Conservation (phyloP, 2,329 filamentous ascomycete genomes). For the Dothideomycetes sp. region DNA sequence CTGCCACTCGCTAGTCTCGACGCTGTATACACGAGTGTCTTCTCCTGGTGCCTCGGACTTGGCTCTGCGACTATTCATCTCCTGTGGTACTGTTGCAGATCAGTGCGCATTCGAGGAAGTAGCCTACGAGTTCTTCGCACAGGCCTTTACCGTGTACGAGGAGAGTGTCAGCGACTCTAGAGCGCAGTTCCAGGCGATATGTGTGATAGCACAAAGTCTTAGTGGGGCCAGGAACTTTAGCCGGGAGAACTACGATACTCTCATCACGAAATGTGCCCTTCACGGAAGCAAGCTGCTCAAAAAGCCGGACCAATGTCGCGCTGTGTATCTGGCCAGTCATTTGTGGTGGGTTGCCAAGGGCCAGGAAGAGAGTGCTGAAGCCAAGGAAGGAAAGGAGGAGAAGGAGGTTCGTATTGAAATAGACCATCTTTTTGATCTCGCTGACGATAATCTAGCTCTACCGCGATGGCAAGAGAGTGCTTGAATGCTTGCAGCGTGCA, state of each 20-base stretch:
- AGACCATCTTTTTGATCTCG: slow-evolving; percentile 1
- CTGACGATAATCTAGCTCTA: slow-evolving; percentile 55
- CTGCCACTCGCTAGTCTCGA: slow-evolving; percentile 78
- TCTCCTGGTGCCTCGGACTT: slow-evolving; percentile 68
- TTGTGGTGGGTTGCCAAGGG: slow-evolving; percentile 90
- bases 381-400: slow-evolving; percentile 17
- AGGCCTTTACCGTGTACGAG: slow-evolving; percentile 96
- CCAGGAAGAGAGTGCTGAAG: slow-evolving; percentile 53
- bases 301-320: slow-evolving; percentile 95
- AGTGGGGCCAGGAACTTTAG: slow-evolving; percentile 85
- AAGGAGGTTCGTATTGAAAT: slow-evolving; percentile 5
- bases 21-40: slow-evolving; percentile 74
- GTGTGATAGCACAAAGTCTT: slow-evolving; percentile 79
- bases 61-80: slow-evolving; percentile 77
- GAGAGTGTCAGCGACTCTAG: slow-evolving; percentile 92
- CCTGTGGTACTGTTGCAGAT: slow-evolving; percentile 86
- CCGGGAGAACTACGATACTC: slow-evolving; percentile 95
- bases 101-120: slow-evolving; percentile 89
- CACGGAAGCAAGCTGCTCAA: slow-evolving; percentile 95
- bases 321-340: slow-evolving; percentile 92
- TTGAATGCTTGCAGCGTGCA: slow-evolving; percentile 91
- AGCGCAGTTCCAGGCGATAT: slow-evolving; percentile 96
- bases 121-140: slow-evolving; percentile 94
- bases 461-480: slow-evolving; percentile 90
- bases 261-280: slow-evolving; percentile 94